Evolutionary conservation across 2,329 filamentous ascomycete species (phyloP).

Genomic region (Alternaria longipes): DNA sequence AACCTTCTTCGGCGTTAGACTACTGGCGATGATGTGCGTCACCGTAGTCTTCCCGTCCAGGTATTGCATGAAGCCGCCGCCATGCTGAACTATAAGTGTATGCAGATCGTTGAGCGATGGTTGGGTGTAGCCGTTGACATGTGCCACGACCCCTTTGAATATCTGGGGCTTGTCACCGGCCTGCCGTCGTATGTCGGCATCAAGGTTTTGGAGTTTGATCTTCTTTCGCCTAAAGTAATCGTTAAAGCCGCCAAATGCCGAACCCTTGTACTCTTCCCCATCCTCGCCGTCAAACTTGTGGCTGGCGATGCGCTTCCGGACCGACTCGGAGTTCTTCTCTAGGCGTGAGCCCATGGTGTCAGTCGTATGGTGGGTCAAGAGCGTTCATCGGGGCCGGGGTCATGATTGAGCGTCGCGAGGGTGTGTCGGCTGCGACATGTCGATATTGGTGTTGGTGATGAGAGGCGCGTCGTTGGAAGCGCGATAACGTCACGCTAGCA

Average conservation of each 20-base stretch:
- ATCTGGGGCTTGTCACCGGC: conserved; percentile 78
- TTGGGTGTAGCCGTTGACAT: conserved; percentile 96
- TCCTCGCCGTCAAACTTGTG: conserved; percentile 81
- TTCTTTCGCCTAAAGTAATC: conserved; percentile 97
- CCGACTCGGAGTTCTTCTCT: conserved; percentile 66
- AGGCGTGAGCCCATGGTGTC: conserved; percentile 68
- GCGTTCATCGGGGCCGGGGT: conserved; percentile 30
- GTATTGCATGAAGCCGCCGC: conserved; percentile 95
- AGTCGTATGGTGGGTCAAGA: conserved; percentile 23
- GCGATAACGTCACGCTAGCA: conserved; percentile 18
- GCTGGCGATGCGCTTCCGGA: conserved; percentile 70
- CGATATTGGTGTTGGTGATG: conserved; percentile 7
- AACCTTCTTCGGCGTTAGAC: conserved; percentile 89
- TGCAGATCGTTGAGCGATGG: conserved; percentile 91
- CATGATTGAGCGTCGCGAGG: conserved; percentile 32
- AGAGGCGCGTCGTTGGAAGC: conserved; percentile 21
- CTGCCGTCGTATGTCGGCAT: conserved; percentile 78
- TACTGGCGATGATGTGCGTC: conserved; percentile 94
- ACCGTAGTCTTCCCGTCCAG: conserved; percentile 93
- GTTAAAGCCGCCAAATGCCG: conserved; percentile 84
- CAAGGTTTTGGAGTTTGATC: conserved; percentile 94
- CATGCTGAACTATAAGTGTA: conserved; percentile 85
- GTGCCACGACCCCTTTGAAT: conserved; percentile 88
- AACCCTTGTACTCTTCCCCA: conserved; percentile 90
- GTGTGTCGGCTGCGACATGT: conserved; percentile 8